These are phyloP conservation scores for Karstenula rhodostoma DNA, from an alignment of 2,329 filamentous ascomycete species.

Conservation along the genomic window DNA sequence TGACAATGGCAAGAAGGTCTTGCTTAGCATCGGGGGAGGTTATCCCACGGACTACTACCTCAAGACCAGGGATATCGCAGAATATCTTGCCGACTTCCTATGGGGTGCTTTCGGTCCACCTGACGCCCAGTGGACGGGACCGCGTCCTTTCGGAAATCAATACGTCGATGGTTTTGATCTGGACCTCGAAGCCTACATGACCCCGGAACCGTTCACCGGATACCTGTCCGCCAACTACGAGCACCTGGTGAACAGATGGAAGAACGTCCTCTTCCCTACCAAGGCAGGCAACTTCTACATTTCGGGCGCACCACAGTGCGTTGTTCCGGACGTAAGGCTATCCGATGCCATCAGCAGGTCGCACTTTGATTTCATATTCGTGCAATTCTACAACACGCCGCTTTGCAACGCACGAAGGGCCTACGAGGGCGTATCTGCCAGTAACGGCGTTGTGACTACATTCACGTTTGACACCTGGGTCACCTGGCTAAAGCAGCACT, in stretches of 20 bases:
- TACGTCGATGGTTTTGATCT: slow-evolving; percentile 63
- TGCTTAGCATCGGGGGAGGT: slow-evolving; percentile 59
- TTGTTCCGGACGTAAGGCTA: slow-evolving; percentile 57
- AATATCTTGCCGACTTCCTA: slow-evolving; percentile 59
- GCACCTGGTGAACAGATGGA: slow-evolving; percentile 58
- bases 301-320: slow-evolving; percentile 63
- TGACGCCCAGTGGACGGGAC: slow-evolving; percentile 40
- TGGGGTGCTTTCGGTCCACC: slow-evolving; percentile 60
- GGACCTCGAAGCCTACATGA: slow-evolving; percentile 51
- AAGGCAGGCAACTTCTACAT: slow-evolving; percentile 56
- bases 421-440: slow-evolving; percentile 31
- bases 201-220: slow-evolving; percentile 30
- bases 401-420: slow-evolving; percentile 59
- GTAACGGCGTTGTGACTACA: slow-evolving; percentile 30
- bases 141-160: slow-evolving; percentile 58
- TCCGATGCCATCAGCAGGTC: slow-evolving; percentile 54
- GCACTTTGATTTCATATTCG: slow-evolving; percentile 62
- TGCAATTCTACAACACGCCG: slow-evolving; percentile 65
- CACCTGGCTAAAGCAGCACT: slow-evolving; percentile 46
- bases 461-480: slow-evolving; percentile 59
- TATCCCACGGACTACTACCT: slow-evolving; percentile 54
- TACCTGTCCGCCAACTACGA: slow-evolving; percentile 55
- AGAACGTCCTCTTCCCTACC: slow-evolving; percentile 49
- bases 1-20: slow-evolving; percentile 43
- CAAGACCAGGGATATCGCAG: slow-evolving; percentile 48